Conservation (phyloP, 2,329 filamentous ascomycete genomes). For the Pseudocercospora crystallina region DNA sequence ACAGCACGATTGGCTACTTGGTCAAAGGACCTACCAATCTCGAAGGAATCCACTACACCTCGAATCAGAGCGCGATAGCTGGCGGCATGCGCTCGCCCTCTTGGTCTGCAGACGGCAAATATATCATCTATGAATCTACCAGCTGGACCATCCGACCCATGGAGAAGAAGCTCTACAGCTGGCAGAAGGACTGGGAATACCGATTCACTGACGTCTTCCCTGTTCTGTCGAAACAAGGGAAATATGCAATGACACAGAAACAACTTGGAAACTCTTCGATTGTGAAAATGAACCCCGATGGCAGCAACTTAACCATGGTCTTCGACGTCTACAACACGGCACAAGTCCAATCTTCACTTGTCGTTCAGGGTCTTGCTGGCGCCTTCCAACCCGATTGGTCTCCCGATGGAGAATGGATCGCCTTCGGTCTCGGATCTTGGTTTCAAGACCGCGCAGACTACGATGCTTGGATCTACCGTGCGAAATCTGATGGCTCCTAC, state of each 20-base stretch:
- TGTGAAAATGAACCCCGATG: slow-evolving; percentile 11
- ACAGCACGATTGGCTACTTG: slow-evolving; percentile 14
- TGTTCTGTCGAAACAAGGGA: slow-evolving; percentile 10
- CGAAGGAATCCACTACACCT: slow-evolving; percentile 8
- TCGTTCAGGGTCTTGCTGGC: slow-evolving; percentile 10
- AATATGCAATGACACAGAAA: slow-evolving; percentile 16
- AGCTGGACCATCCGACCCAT: slow-evolving; percentile 8
- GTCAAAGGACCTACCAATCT: slow-evolving; percentile 9
- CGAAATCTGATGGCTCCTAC: slow-evolving; percentile 1
- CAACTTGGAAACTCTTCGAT: slow-evolving; percentile 13
- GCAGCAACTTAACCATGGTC: slow-evolving; percentile 2
- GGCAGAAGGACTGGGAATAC: slow-evolving; percentile 20
- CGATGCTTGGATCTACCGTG: slow-evolving; percentile 11
- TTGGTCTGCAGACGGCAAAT: slow-evolving; percentile 11
- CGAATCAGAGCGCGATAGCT: neutral
- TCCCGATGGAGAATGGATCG: slow-evolving; percentile 7
- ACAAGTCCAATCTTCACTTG: slow-evolving; percentile 6
- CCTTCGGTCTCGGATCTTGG: slow-evolving; percentile 15
- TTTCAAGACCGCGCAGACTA: slow-evolving; percentile 13
- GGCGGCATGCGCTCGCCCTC: slow-evolving; percentile 11
- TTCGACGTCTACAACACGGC: slow-evolving; percentile 9
- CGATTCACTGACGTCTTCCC: slow-evolving; percentile 19
- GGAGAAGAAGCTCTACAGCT: slow-evolving; percentile 13
- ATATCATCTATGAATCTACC: slow-evolving; percentile 14
- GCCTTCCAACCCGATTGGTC: slow-evolving; percentile 15